Evolutionary conservation across 306 rosid species (phyloP), one percentile per base, ranked within the genome.

Genomic region (Citrullus mucosospermus): DNA sequence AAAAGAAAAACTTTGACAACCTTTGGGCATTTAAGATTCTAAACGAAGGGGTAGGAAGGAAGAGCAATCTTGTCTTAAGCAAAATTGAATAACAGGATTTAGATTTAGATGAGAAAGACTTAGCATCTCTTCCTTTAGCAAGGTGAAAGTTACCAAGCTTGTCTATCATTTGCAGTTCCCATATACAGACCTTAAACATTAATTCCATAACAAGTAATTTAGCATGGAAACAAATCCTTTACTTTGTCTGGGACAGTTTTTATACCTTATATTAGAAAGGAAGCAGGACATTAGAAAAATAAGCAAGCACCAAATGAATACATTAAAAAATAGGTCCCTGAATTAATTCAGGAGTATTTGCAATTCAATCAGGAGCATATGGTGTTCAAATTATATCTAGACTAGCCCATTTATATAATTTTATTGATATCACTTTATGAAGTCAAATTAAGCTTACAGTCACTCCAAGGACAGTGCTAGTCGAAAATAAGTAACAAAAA

Each of bases 391-490:
- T 67, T 67, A 30, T 11, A 16, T 43, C 75, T 43, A 69, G 32
- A 43, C 18, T 69, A 67, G 32, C 54, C 12, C 55, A 10, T 67
- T 54, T 54, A 68, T 6, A 68, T 68, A 41, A 6, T 50, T 41
- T 39, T 41, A 68, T 43, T 11, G 46, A 17, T 38, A 44, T 43
- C 55, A 18, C 34, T 18, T 39, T 43, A 68, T 68, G 18, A 43
- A 43, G 53, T 48, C 12, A 78, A 39, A 50, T 8, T 20, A 22
- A 81, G 85, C 97, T 90, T 85, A 94, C 97, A 12, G 77, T 4
- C 76, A 89, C 67, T 44, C 96, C 96, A 61, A 92, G 98, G 75
- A 69, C 85, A 67, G 98, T 92, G 88, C 98, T 94, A n/a, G 93
- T 36, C 5, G 81, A 77, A 80, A 95, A 95, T 46, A 92, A 88